Evolutionary conservation across 441 rosid genomes (phyloP).

Genomic region (Bocquillonia castaneifolia): DNA sequence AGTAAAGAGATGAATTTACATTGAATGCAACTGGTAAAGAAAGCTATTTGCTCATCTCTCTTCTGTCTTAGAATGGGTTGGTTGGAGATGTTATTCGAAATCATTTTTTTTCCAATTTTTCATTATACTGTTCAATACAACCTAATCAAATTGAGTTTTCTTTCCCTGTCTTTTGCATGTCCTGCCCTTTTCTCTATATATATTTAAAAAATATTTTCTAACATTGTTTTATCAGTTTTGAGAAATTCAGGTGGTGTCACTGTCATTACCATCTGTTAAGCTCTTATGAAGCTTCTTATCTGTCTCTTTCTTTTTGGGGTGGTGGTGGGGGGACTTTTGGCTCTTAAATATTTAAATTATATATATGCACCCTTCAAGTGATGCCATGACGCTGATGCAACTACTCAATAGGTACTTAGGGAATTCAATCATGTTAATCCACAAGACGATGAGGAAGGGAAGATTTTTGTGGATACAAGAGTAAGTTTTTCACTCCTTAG

Average conservation of each 20-base stretch:
- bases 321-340: too few relatives aligned
- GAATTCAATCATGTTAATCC: conserved; percentile 99
- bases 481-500: conserved; percentile 11
- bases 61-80: background rate
- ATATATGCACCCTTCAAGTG: conserved; percentile 7
- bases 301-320: too few relatives aligned
- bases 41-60: conserved; percentile 9
- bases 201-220: too few relatives aligned
- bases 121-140: background rate
- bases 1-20: background rate
- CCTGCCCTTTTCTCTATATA: background rate
- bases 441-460: conserved; percentile 94
- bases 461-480: conserved; percentile 62
- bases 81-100: background rate
- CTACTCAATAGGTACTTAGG: conserved; percentile 66
- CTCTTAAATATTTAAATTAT: background rate
- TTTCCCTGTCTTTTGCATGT: background rate
- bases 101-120: background rate
- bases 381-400: background rate
- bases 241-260: background rate
- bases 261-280: background rate
- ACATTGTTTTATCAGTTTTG: background rate
- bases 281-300: background rate
- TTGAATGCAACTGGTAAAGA: background rate
- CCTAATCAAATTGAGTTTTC: too few relatives aligned